These are phyloP conservation scores for Tylopilus felleus DNA, from an alignment of 768 basidiomycete genomes.

Conservation along the genomic window DNA sequence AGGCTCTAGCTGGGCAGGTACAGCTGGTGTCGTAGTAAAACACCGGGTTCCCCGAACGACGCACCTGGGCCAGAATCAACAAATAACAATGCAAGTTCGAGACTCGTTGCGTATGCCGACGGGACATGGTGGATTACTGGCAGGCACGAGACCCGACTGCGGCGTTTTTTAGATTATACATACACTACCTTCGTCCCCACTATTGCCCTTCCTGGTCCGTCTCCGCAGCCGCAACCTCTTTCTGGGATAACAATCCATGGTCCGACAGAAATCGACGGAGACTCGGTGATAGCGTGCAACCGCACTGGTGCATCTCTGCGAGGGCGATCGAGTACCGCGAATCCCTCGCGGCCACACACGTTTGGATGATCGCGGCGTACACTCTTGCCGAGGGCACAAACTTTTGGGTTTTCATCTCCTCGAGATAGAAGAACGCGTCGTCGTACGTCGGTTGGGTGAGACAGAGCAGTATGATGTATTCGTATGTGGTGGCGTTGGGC, in stretches of 20 bases:
- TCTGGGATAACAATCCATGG: conserved; percentile 4
- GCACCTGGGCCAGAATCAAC: not conserved
- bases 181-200: not conserved
- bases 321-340: conserved; percentile 59
- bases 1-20: not conserved
- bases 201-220: not conserved
- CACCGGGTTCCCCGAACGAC: not conserved
- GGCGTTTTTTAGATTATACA: not conserved
- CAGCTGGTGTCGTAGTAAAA: too few species aligned
- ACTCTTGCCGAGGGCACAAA: conserved; percentile 50
- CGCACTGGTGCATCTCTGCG: conserved; percentile 67
- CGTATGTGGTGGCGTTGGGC: conserved; percentile 61
- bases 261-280: conserved; percentile 34
- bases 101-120: not conserved
- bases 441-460: conserved; percentile 73
- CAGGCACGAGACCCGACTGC: not conserved
- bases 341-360: conserved; percentile 56
- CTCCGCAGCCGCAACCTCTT: not conserved
- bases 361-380: conserved; percentile 60
- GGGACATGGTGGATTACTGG: not conserved
- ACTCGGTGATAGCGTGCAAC: conserved; percentile 39
- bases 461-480: conserved; percentile 64
- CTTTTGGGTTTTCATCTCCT: conserved; percentile 74
- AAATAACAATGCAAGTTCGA: not conserved
- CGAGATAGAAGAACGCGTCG: conserved; percentile 85